A percentile compares a stretch with the other conserved stretches of the same genome.
Conservation (phyloP, 2,329 filamentous ascomycete species). For the Xylariaceae sp. region DNA sequence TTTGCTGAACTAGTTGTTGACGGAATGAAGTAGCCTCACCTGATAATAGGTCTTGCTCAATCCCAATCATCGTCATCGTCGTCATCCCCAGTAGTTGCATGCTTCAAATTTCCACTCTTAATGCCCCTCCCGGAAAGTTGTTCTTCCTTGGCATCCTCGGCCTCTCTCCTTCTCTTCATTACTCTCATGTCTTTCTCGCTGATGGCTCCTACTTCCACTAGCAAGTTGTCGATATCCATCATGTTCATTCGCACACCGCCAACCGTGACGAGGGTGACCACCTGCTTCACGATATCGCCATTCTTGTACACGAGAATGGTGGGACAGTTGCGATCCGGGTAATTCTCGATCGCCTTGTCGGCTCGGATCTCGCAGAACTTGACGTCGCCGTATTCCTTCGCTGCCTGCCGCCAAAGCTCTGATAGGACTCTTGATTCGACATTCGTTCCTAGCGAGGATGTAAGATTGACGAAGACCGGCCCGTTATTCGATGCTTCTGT, state of each 20-base stretch:
- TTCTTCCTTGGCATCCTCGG: slow-evolving; percentile 64
- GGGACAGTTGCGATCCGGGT: slow-evolving; percentile 92
- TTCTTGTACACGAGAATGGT: slow-evolving; percentile 92
- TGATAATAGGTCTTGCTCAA: slow-evolving; percentile 38
- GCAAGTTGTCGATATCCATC: slow-evolving; percentile 75
- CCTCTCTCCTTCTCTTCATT: slow-evolving; percentile 60
- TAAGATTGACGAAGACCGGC: slow-evolving; percentile 77
- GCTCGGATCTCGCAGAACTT: slow-evolving; percentile 97
- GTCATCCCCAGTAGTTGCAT: slow-evolving; percentile 44
- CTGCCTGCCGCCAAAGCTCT: slow-evolving; percentile 84
- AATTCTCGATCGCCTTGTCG: slow-evolving; percentile 92
- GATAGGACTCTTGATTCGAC: slow-evolving; percentile 81
- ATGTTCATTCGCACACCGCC: slow-evolving; percentile 72
- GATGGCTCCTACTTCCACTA: slow-evolving; percentile 82
- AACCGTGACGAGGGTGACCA: slow-evolving; percentile 84
- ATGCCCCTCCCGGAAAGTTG: slow-evolving; percentile 54
- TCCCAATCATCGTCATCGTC: slow-evolving; percentile 66
- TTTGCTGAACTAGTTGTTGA: background rate
- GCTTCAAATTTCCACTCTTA: slow-evolving; percentile 52
- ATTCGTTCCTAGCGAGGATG: slow-evolving; percentile 76
- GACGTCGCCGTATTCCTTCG: slow-evolving; percentile 84
- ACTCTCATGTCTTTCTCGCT: slow-evolving; percentile 78
- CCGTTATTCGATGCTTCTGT: slow-evolving; percentile 82
- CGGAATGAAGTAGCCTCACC: background rate
- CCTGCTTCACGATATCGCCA: slow-evolving; percentile 86